phyloP scores from a whole-genome alignment of 495 filamentous ascomycete genomes.

The Podospora bellae-mahoneyi region DNA sequence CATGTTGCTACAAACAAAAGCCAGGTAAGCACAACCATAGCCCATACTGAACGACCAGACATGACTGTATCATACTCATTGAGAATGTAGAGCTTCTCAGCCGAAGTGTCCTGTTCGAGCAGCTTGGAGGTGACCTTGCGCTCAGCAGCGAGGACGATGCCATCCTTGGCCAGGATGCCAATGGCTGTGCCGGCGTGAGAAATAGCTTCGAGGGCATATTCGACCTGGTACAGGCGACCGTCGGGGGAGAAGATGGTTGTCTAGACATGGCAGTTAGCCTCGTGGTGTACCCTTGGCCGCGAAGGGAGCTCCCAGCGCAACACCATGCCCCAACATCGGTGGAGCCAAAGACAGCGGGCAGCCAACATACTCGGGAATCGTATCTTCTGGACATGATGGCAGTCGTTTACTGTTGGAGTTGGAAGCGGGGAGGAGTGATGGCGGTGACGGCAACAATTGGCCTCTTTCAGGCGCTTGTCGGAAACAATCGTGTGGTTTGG shows the following conservation, averaged over 20 bases:
- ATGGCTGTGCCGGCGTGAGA: constrained; percentile 96
- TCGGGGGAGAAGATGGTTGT: constrained; percentile 99
- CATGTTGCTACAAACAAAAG: constrained; percentile 73
- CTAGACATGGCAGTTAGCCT: constrained; percentile 51
- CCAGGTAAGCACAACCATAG: constrained; percentile 4
- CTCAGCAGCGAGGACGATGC: constrained; percentile 98
- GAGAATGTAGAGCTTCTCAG: constrained; percentile 98
- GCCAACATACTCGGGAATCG: constrained; percentile 80
- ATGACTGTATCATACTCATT: constrained; percentile 70
- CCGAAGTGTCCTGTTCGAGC: constrained; percentile 97
- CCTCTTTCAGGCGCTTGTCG: not conserved
- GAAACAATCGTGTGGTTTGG: not conserved
- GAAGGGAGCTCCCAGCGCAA: constrained; percentile 7
- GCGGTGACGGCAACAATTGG: not conserved
- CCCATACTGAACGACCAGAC: not conserved
- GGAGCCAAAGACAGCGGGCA: constrained; percentile 1
- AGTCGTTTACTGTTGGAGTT: constrained; percentile 2
- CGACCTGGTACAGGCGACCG: constrained; percentile 96
- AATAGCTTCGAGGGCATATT: constrained; percentile 98
- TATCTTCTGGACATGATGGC: constrained; percentile 89
- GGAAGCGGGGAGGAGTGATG: not conserved
- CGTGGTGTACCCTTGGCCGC: constrained; percentile 15
- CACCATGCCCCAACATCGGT: constrained; percentile 5
- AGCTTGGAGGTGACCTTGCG: constrained; percentile 99
- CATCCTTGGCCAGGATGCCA: constrained; percentile 94